Base-by-base conservation (phyloP, 2,329 filamentous ascomycete species). In the Metarhizium robertsii region DNA sequence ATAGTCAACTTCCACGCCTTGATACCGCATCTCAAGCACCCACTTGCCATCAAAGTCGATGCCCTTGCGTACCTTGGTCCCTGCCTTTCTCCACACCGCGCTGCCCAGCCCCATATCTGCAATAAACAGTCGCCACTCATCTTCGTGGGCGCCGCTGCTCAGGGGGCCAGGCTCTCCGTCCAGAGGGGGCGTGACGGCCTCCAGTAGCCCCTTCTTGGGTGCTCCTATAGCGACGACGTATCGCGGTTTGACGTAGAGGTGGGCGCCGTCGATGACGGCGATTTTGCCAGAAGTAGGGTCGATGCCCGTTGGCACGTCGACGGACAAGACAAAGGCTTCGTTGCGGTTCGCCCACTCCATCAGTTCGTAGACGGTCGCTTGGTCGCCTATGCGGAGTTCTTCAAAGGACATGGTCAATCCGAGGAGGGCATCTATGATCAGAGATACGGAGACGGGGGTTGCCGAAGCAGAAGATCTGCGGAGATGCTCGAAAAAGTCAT, bases 271-370 rank as follows among this genome's bases (percentile, higher is more conserved):
- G 46, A 83, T 80, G 52, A 81, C 73, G 55, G 77, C 80, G 16
- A 81, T 78, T 66, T 80, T 80, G 64, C 90, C 90, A 43, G 84
- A 86, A 0, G 85, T 84, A 2, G 89, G 90, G 60, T 92, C 90
- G 52, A 96, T 84, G 5, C 94, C 94, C 0, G 89, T 92, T 0
- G 94, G 94, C 6, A 95, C 84, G 67, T 96, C 92, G n/a, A 99
- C 83, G 0, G 91, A 88, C 20, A 99, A 74, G 3, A 94, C 86
- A 56, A 86, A 85, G 0, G 90, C 85, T 60, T 91, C 88, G 66
- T 86, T 89, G 60, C 91, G 86, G 67, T 96, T 97, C 2, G 90
- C 87, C 91, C 92, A 97, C 59, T 91, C 87, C 65, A 96, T 94
- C 65, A 96, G 82, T 66, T 95, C 88, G 65, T 95, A 92, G 0